These are phyloP conservation scores for Teunomyces atbi DNA, from an alignment of 805 yeast species.

Conservation along the genomic window DNA sequence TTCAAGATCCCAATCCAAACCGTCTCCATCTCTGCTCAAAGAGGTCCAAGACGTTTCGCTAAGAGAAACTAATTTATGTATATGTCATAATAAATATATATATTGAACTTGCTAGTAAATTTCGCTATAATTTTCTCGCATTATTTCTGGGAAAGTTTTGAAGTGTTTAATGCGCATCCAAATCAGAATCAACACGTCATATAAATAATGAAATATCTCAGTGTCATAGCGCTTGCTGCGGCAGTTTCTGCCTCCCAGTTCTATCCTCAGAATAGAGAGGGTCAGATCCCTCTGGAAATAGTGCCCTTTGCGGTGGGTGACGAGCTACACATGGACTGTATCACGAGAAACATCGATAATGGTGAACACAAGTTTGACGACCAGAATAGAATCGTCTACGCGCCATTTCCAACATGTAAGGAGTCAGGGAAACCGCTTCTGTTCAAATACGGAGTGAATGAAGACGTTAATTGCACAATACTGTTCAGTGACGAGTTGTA, in stretches of 20 bases:
- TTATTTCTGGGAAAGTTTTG: no score
- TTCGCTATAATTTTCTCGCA: no score
- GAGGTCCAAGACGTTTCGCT: conserved; percentile 88
- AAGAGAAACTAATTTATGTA: conserved; percentile 66
- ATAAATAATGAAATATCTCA: background rate
- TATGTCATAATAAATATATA: conserved; percentile 4
- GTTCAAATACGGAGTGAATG: conserved; percentile 52
- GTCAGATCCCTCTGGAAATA: conserved; percentile 33
- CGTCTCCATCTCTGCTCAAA: conserved; percentile 83
- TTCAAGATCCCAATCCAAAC: conserved; percentile 82
- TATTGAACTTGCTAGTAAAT: background rate
- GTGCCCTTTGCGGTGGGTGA: conserved; percentile 42
- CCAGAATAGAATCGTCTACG: conserved; percentile 57
- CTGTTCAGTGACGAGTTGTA: conserved; percentile 60
- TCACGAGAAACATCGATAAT: conserved; percentile 63
- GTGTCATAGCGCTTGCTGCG: background rate
- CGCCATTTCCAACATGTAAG: conserved; percentile 57
- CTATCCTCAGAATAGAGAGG: conserved; percentile 38
- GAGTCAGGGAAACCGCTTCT: conserved; percentile 62
- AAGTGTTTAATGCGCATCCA: background rate
- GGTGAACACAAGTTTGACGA: conserved; percentile 75
- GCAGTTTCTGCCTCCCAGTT: conserved; percentile 22
- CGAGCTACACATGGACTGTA: conserved; percentile 54
- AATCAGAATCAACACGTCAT: conserved; percentile 1
- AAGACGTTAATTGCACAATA: conserved; percentile 59